These are phyloP conservation scores for Glycyrrhiza uralensis DNA, from an alignment of 306 rosid species.

Conservation along the genomic window DNA sequence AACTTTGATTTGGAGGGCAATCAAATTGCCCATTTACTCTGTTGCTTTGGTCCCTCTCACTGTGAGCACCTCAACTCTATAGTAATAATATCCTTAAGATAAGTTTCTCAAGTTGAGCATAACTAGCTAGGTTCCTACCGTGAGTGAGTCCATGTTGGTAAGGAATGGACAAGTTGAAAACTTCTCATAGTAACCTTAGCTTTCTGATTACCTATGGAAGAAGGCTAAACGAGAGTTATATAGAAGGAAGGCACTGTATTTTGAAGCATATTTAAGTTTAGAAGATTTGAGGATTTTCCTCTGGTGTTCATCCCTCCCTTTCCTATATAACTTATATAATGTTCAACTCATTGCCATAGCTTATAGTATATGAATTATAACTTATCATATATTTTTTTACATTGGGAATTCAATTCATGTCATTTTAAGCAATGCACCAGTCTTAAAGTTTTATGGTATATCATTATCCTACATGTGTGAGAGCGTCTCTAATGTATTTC, in stretches of 20 bases:
- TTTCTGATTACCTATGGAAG: neutral
- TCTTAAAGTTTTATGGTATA: neutral
- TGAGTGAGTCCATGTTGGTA: too few species aligned
- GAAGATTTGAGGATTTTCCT: neutral
- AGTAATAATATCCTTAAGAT: neutral
- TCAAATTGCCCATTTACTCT: slow-evolving; percentile 81
- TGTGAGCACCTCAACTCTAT: slow-evolving; percentile 42
- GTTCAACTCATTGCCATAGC: neutral
- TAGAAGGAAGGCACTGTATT: neutral
- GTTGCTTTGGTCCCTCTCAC: slow-evolving; percentile 90
- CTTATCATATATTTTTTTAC: neutral
- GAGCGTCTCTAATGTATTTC: neutral
- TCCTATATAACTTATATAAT: too few species aligned
- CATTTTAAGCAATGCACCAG: slow-evolving; percentile 1
- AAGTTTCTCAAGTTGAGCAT: neutral
- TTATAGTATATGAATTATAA: neutral
- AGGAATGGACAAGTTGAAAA: too few species aligned
- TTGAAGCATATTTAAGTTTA: neutral
- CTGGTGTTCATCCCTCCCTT: neutral
- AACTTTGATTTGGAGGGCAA: slow-evolving; percentile 80
- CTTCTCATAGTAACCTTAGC: too few species aligned
- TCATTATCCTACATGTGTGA: neutral
- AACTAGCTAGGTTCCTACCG: neutral
- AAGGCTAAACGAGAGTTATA: neutral
- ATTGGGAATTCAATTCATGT: neutral